These are phyloP conservation scores for Mucor ambiguus DNA, from an alignment of 371 early-diverging fungal genomes.

Conservation along the genomic window DNA sequence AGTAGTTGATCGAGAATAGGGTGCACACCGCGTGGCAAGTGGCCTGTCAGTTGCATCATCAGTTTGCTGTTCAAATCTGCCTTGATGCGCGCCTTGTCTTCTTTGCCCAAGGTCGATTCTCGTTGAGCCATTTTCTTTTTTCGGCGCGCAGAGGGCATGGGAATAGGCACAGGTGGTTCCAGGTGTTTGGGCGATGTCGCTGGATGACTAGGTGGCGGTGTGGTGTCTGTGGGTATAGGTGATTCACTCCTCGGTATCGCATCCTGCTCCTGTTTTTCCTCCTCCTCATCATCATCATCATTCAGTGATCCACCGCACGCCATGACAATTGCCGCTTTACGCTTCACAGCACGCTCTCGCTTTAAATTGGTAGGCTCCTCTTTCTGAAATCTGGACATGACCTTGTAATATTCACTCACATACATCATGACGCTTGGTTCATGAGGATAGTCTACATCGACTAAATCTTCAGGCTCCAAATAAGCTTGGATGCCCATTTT, in stretches of 20 bases:
- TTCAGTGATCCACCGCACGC: constrained; percentile 26
- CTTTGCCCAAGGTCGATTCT: constrained; percentile 41
- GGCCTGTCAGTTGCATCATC: constrained; percentile 50
- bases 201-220: not conserved
- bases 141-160: constrained; percentile 38
- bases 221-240: not conserved
- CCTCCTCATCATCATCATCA: not conserved
- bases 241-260: constrained; percentile 5
- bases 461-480: constrained; percentile 50
- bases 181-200: not conserved
- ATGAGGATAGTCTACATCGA: constrained; percentile 52
- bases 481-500: constrained; percentile 45
- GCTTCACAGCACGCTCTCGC: constrained; percentile 25
- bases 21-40: constrained; percentile 50
- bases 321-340: constrained; percentile 38
- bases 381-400: constrained; percentile 40
- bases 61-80: constrained; percentile 44
- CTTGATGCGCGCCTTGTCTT: constrained; percentile 49
- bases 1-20: constrained; percentile 44
- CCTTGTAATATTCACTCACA: constrained; percentile 50
- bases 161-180: constrained; percentile 40
- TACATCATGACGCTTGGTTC: constrained; percentile 57
- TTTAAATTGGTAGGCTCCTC: constrained; percentile 21
- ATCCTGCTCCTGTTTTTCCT: not conserved
- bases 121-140: constrained; percentile 33